Conservation (phyloP, 768 basidiomycete species). For the Pisolithus tinctorius region DNA sequence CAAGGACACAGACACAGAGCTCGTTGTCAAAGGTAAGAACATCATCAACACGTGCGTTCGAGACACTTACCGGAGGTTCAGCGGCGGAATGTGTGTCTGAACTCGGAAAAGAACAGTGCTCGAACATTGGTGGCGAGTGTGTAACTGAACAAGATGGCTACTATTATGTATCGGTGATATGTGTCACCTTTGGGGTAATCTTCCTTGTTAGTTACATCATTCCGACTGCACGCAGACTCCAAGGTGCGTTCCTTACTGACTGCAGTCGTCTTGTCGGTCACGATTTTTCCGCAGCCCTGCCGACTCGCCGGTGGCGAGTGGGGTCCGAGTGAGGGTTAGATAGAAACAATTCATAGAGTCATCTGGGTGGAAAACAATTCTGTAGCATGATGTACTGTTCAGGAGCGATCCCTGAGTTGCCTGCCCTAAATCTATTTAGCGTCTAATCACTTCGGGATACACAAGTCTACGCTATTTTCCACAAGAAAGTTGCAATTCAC, state of each 20-base stretch:
- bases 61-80: constrained; percentile 24
- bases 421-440: constrained; percentile 27
- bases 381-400: background rate
- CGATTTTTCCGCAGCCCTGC: constrained; percentile 42
- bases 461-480: constrained; percentile 18
- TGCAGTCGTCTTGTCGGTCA: background rate
- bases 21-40: constrained; percentile 48
- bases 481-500: constrained; percentile 14
- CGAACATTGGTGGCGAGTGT: constrained; percentile 71
- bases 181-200: constrained; percentile 67
- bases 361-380: background rate
- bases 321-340: constrained; percentile 24
- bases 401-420: constrained; percentile 1
- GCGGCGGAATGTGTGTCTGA: constrained; percentile 91
- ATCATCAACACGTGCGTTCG: background rate
- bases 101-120: constrained; percentile 75
- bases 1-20: constrained; percentile 44
- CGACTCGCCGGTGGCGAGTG: constrained; percentile 67
- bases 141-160: constrained; percentile 87
- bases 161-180: constrained; percentile 76
- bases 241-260: constrained; percentile 50
- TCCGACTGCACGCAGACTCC: constrained; percentile 78
- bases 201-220: constrained; percentile 72
- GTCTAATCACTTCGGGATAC: constrained; percentile 1
- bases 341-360: background rate